These are phyloP conservation scores for Daldinia sp. DNA, from an alignment of 2,329 filamentous ascomycete species.

Conservation along the genomic window DNA sequence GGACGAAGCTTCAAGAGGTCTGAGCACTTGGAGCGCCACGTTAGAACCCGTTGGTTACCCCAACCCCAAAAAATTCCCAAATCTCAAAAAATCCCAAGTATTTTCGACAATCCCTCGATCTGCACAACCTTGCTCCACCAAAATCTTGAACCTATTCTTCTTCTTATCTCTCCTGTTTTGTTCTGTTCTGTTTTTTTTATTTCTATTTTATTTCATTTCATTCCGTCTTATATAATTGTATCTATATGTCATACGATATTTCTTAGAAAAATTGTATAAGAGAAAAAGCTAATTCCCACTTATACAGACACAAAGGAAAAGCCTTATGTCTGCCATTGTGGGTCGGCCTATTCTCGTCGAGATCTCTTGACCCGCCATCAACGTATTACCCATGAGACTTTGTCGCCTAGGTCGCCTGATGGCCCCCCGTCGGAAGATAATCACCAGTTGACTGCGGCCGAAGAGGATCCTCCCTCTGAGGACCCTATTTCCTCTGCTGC, in stretches of 20 bases:
- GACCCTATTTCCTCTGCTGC: conserved; percentile 48
- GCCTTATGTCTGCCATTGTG: conserved; percentile 59
- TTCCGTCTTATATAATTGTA: not conserved
- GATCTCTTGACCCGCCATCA: conserved; percentile 61
- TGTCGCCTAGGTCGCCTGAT: conserved; percentile 49
- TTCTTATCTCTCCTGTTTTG: not conserved
- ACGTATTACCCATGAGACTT: conserved; percentile 55
- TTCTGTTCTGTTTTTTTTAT: not conserved
- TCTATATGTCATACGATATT: not conserved
- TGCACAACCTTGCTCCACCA: conserved; percentile 43
- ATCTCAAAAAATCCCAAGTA: not conserved
- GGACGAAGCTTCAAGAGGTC: conserved; percentile 59
- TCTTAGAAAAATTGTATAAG: not conserved
- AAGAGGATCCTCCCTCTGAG: conserved; percentile 46
- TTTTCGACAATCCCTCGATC: conserved; percentile 23
- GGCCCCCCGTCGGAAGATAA: conserved; percentile 49
- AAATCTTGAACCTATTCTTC: conserved; percentile 2
- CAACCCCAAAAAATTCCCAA: conserved; percentile 39
- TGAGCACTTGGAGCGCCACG: conserved; percentile 61
- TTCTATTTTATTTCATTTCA: not conserved
- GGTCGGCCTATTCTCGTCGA: conserved; percentile 59
- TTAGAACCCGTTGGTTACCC: conserved; percentile 59
- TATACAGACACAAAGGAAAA: conserved; percentile 61
- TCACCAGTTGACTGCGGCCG: conserved; percentile 44
- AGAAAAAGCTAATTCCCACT: conserved; percentile 22